Evolutionary conservation across 768 basidiomycete species (phyloP).

Genomic region (Mycena rosella): DNA sequence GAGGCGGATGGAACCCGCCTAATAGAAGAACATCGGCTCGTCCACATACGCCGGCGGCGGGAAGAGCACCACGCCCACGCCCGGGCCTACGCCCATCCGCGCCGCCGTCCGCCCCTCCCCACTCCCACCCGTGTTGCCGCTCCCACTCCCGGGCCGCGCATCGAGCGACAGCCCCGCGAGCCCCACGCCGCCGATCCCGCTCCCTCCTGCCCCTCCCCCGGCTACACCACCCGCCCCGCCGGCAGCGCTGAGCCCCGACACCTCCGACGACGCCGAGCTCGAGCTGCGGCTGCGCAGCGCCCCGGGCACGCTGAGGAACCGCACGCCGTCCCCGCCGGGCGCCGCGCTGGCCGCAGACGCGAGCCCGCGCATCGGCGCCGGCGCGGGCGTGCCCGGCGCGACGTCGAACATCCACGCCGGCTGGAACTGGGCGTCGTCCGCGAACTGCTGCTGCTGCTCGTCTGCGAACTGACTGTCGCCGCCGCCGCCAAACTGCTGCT

Average conservation of each 20-base stretch:
- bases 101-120: not conserved
- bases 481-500: not conserved
- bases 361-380: not conserved
- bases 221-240: not conserved
- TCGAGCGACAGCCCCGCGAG: slow-evolving; percentile 17
- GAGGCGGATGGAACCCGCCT: no score
- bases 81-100: slow-evolving; percentile 10
- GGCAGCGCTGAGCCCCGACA: slow-evolving; percentile 17
- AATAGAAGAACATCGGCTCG: slow-evolving; percentile 24
- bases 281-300: slow-evolving; percentile 35
- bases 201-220: not conserved
- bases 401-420: not conserved
- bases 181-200: not conserved
- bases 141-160: not conserved
- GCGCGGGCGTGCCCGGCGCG: not conserved
- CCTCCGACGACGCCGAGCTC: slow-evolving; percentile 34
- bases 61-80: no score
- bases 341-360: not conserved
- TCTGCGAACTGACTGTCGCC: not conserved
- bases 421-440: no score
- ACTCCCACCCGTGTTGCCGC: not conserved
- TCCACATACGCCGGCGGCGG: slow-evolving; percentile 18
- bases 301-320: slow-evolving; percentile 35
- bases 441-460: not conserved
- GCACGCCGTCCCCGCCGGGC: not conserved